phyloP scores from a whole-genome alignment of 345 rosid species.

The Populus tremula region DNA sequence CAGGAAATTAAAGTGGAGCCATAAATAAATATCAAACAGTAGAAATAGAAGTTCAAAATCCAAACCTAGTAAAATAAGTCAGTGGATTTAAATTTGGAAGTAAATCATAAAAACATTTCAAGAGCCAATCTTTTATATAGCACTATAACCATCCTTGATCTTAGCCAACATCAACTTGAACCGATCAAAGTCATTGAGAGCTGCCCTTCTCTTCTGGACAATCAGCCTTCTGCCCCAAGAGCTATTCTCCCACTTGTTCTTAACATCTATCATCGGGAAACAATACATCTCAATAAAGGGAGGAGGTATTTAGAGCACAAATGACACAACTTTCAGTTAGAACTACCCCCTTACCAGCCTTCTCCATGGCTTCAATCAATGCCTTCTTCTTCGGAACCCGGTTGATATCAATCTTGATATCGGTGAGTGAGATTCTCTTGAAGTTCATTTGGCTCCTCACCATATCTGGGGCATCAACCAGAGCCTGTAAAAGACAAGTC shows the following conservation, averaged over 20 bases:
- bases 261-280: not conserved
- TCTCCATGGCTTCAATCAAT: slow-evolving; percentile 84
- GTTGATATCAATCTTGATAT: slow-evolving; percentile 75
- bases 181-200: no score
- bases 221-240: no score
- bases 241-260: no score
- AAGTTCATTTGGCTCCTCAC: slow-evolving; percentile 89
- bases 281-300: not conserved
- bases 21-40: not conserved
- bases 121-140: slow-evolving; percentile 35
- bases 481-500: slow-evolving; percentile 47
- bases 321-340: not conserved
- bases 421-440: slow-evolving; percentile 86
- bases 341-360: slow-evolving; percentile 59
- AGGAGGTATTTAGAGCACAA: not conserved
- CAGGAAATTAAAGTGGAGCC: no score
- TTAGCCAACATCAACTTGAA: no score
- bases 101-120: not conserved
- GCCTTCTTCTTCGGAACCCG: slow-evolving; percentile 80
- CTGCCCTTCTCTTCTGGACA: no score
- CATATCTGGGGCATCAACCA: slow-evolving; percentile 93
- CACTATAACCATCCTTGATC: no score
- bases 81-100: not conserved
- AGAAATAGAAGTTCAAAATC: not conserved
- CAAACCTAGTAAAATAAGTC: not conserved